A percentile compares a stretch with the other conserved stretches of the same genome.
These are phyloP conservation scores for Galeopsis tetrahit DNA, from an alignment of 257 asterid genomes.

Conservation along the genomic window DNA sequence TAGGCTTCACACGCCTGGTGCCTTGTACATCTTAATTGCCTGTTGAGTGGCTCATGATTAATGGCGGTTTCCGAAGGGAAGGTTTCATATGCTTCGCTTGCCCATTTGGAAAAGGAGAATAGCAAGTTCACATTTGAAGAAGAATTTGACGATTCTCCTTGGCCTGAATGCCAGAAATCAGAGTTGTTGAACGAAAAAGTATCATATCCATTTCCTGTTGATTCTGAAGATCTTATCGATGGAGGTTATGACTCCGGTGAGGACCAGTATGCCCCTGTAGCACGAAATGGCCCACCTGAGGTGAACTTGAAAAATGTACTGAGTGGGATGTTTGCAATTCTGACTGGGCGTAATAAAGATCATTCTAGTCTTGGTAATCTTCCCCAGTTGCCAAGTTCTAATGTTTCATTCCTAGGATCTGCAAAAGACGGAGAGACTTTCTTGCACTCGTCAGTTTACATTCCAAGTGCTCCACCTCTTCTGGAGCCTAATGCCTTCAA, in stretches of 20 bases:
- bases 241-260: constrained; percentile 69
- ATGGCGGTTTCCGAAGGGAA: constrained; percentile 53
- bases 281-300: constrained; percentile 66
- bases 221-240: constrained; percentile 56
- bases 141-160: constrained; percentile 50
- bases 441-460: constrained; percentile 88
- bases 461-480: constrained; percentile 98
- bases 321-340: constrained; percentile 77
- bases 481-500: constrained; percentile 64
- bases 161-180: constrained; percentile 40
- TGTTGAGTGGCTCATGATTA: constrained; percentile 30
- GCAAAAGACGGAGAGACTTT: constrained; percentile 83
- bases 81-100: constrained; percentile 44
- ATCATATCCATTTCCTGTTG: constrained; percentile 56
- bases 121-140: constrained; percentile 47
- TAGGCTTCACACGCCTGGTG: constrained; percentile 15
- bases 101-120: constrained; percentile 43
- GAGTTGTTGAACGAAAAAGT: constrained; percentile 40
- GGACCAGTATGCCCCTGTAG: constrained; percentile 46
- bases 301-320: constrained; percentile 85
- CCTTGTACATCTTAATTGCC: constrained; percentile 1
- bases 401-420: constrained; percentile 86
- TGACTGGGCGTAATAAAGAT: constrained; percentile 72
- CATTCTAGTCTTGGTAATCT: constrained; percentile 32
- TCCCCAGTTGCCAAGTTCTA: constrained; percentile 62